These are phyloP conservation scores for Macrocybe gigantea DNA, from an alignment of 768 basidiomycete genomes.

Conservation along the genomic window DNA sequence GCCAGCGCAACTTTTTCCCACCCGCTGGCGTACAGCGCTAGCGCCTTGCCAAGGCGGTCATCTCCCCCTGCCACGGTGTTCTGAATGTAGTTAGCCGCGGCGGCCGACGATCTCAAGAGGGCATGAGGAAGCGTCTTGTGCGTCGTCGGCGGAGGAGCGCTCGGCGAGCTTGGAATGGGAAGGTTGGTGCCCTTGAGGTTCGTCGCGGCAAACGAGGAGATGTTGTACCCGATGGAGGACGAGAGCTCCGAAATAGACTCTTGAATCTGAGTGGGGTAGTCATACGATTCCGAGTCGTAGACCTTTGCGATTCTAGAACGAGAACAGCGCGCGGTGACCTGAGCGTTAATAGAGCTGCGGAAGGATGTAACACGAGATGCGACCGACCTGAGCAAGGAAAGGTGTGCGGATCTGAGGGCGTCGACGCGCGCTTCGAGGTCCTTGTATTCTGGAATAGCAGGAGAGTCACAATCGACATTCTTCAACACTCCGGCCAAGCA, in stretches of 20 bases:
- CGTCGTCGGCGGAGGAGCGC: constrained; percentile 49
- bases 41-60: constrained; percentile 71
- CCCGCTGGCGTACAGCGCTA: constrained; percentile 73
- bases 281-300: constrained; percentile 83
- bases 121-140: constrained; percentile 99
- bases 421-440: constrained; percentile 95
- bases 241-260: constrained; percentile 74
- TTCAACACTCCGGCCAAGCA: too few species aligned
- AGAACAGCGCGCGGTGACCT: background rate
- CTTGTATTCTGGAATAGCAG: constrained; percentile 72
- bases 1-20: constrained; percentile 82
- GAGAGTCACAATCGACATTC: too few species aligned
- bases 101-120: constrained; percentile 72
- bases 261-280: constrained; percentile 86
- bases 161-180: constrained; percentile 57
- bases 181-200: constrained; percentile 88
- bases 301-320: constrained; percentile 71
- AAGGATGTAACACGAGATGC: background rate
- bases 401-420: constrained; percentile 76
- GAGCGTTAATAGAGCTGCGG: background rate
- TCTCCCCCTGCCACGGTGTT: constrained; percentile 37
- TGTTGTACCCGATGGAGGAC: constrained; percentile 61
- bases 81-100: constrained; percentile 45
- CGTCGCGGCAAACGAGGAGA: constrained; percentile 80
- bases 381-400: constrained; percentile 68